Evolutionary conservation across 768 basidiomycete species (phyloP).

Genomic region (Amanita molliuscula): DNA sequence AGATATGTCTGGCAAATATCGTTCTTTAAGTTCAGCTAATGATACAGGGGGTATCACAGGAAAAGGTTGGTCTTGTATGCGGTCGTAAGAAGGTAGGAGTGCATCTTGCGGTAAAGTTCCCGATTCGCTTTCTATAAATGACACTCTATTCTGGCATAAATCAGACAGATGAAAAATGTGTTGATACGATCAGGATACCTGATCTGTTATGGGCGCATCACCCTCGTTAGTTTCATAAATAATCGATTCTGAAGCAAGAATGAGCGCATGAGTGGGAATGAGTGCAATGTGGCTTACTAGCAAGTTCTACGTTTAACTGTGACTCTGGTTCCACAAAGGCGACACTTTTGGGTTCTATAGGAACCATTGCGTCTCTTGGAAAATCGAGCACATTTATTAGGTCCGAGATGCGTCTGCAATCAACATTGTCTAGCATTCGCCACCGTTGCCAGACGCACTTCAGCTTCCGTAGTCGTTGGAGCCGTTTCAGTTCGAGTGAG

Average conservation of each 20-base stretch:
- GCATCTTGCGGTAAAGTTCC: background rate
- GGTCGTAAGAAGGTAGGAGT: background rate
- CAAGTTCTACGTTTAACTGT: background rate
- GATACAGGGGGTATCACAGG: slow-evolving; percentile 2
- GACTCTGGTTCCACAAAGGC: background rate
- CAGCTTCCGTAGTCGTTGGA: slow-evolving; percentile 39
- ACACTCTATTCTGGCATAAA: background rate
- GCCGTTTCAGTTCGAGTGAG: slow-evolving; percentile 46
- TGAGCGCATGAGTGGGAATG: background rate
- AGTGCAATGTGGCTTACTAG: background rate
- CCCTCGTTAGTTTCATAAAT: background rate
- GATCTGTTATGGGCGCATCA: background rate
- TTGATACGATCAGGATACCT: background rate
- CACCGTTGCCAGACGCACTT: slow-evolving; percentile 28
- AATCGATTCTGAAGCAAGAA: background rate
- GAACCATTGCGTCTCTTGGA: background rate
- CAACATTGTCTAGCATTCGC: slow-evolving; percentile 17
- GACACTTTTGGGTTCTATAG: background rate
- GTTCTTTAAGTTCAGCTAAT: slow-evolving; percentile 12
- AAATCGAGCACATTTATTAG: background rate
- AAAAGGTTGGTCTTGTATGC: slow-evolving; percentile 7
- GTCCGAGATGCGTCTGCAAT: background rate
- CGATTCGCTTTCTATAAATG: background rate
- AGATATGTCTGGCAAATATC: background rate
- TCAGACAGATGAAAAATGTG: background rate